Conservation (phyloP, 805 yeast genomes). For the Barnettozyma sucrosica region DNA sequence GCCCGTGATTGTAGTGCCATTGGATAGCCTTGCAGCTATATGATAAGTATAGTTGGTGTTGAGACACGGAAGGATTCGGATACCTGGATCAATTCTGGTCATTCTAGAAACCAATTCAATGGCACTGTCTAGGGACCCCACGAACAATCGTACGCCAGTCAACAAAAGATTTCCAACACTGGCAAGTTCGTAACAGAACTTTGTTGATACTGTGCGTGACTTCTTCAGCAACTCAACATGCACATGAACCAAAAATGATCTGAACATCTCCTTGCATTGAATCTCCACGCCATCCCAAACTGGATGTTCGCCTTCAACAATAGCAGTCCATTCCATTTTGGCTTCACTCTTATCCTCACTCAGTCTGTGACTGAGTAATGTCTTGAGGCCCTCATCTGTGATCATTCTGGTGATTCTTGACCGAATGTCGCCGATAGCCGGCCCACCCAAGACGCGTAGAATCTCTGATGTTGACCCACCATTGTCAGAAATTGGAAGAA, state of each 20-base stretch:
- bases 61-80: slow-evolving; percentile 70
- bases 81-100: slow-evolving; percentile 46
- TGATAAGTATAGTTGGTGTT: slow-evolving; percentile 84
- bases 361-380: slow-evolving; percentile 44
- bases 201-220: slow-evolving; percentile 46
- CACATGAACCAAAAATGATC: slow-evolving; percentile 73
- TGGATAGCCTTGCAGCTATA: slow-evolving; percentile 65
- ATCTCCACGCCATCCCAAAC: slow-evolving; percentile 60
- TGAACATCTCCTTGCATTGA: slow-evolving; percentile 58
- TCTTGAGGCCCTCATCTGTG: slow-evolving; percentile 40
- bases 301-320: slow-evolving; percentile 73
- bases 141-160: slow-evolving; percentile 74
- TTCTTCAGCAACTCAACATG: slow-evolving; percentile 72
- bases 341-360: slow-evolving; percentile 46
- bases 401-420: slow-evolving; percentile 74
- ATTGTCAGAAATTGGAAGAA: slow-evolving; percentile 83
- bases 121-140: slow-evolving; percentile 81
- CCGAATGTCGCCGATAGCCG: slow-evolving; percentile 90
- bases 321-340: slow-evolving; percentile 62
- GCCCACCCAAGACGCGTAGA: slow-evolving; percentile 82
- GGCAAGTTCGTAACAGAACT: slow-evolving; percentile 71
- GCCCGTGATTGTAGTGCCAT: slow-evolving; percentile 77
- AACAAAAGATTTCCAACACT: slow-evolving; percentile 80
- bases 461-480: slow-evolving; percentile 95
- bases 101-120: slow-evolving; percentile 68